Evolutionary conservation across 129 eudicot species (phyloP).

Genomic region (Erigeron canadensis): DNA sequence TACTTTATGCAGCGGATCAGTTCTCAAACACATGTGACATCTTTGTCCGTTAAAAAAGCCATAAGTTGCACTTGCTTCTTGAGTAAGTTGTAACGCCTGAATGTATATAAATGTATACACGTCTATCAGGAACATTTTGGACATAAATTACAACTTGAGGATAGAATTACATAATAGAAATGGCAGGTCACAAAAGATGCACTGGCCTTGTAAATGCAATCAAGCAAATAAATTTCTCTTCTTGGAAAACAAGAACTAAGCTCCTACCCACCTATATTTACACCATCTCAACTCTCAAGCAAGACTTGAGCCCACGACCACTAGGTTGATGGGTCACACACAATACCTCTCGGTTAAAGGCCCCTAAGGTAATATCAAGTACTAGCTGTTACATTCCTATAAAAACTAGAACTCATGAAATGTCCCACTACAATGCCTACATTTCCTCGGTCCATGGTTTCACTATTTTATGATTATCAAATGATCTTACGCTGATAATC

Average conservation of each 20-base stretch:
- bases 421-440: not conserved
- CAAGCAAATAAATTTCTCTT: too few relatives aligned
- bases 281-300: too few relatives aligned
- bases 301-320: too few relatives aligned
- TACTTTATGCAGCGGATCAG: constrained; percentile 73
- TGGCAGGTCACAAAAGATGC: not conserved
- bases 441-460: not conserved
- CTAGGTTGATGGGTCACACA: too few relatives aligned
- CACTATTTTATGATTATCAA: not conserved
- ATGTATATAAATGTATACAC: constrained; percentile 12
- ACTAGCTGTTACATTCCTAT: not conserved
- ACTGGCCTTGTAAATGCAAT: not conserved
- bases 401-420: not conserved
- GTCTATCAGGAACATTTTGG: constrained; percentile 1
- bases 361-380: not conserved
- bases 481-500: not conserved
- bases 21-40: constrained; percentile 86
- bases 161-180: constrained; percentile 11
- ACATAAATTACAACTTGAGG: constrained; percentile 12
- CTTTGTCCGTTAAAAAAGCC: constrained; percentile 73
- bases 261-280: too few relatives aligned
- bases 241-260: too few relatives aligned
- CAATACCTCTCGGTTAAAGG: too few relatives aligned
- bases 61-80: constrained; percentile 65
- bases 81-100: constrained; percentile 78